Conservation (phyloP, 345 rosid species). For the Rubroshorea leprosula region DNA sequence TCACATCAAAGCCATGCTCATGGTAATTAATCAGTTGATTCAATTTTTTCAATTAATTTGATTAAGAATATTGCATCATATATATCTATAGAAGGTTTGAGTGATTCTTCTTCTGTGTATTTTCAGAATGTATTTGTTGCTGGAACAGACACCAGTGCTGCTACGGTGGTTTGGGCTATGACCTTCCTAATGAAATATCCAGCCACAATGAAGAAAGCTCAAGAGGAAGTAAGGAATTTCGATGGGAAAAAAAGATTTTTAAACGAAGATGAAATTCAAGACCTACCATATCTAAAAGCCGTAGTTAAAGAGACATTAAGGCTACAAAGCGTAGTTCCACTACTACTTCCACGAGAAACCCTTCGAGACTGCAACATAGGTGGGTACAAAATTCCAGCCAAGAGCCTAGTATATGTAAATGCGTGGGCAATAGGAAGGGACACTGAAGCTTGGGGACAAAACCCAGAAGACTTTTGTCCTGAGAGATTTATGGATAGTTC, state of each 20-base stretch:
- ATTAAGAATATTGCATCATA: background rate
- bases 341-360: slow-evolving; percentile 24
- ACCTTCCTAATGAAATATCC: slow-evolving; percentile 32
- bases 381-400: slow-evolving; percentile 23
- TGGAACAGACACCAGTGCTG: slow-evolving; percentile 33
- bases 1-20: slow-evolving; percentile 48
- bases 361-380: slow-evolving; percentile 24
- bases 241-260: slow-evolving; percentile 25
- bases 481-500: slow-evolving; percentile 16
- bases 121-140: slow-evolving; percentile 32
- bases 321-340: slow-evolving; percentile 26
- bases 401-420: slow-evolving; percentile 26
- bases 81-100: background rate
- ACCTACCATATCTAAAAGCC: slow-evolving; percentile 26
- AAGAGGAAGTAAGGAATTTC: slow-evolving; percentile 26
- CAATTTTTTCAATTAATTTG: background rate
- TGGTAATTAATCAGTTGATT: slow-evolving; percentile 17
- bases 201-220: slow-evolving; percentile 26
- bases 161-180: slow-evolving; percentile 36
- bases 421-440: slow-evolving; percentile 30
- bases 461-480: slow-evolving; percentile 22
- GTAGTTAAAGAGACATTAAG: slow-evolving; percentile 34
- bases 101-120: too few relatives aligned
- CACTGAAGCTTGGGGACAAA: slow-evolving; percentile 27
- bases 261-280: slow-evolving; percentile 30